These are phyloP conservation scores for Austroboletus olivaceoglutinosus DNA, from an alignment of 1,284 basidiomycete species.

Conservation along the genomic window DNA sequence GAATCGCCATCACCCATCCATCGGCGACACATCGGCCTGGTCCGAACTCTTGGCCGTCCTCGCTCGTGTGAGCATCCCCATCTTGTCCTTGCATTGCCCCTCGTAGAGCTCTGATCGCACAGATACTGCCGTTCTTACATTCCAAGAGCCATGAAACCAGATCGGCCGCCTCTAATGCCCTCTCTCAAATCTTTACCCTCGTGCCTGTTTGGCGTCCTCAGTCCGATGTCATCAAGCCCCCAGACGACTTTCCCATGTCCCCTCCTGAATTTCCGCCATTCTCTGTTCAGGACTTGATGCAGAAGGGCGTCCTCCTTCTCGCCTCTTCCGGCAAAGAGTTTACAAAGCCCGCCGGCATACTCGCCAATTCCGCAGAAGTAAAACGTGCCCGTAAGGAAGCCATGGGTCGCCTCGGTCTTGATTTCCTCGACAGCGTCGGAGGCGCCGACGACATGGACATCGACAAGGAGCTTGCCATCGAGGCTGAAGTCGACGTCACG, in stretches of 20 bases:
- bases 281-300: constrained; percentile 72
- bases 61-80: constrained; percentile 54
- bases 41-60: constrained; percentile 80
- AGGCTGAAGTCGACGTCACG: constrained; percentile 50
- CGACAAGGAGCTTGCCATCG: constrained; percentile 73
- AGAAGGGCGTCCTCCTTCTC: constrained; percentile 73
- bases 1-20: constrained; percentile 53
- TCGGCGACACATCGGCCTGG: constrained; percentile 71
- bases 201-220: constrained; percentile 80
- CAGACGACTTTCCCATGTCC: constrained; percentile 27
- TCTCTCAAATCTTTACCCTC: constrained; percentile 82
- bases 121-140: constrained; percentile 87
- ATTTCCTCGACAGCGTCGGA: constrained; percentile 71
- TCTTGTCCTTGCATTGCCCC: background rate
- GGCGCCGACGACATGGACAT: constrained; percentile 74
- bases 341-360: constrained; percentile 62
- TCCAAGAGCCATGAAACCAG: constrained; percentile 88
- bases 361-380: constrained; percentile 69
- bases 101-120: background rate
- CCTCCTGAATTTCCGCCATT: constrained; percentile 66
- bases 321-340: constrained; percentile 91
- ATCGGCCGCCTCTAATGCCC: constrained; percentile 77
- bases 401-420: constrained; percentile 78
- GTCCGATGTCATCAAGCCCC: constrained; percentile 17
- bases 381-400: constrained; percentile 80